Base-by-base conservation (phyloP, 441 rosid genomes). In the Syzygium syzygioides region DNA sequence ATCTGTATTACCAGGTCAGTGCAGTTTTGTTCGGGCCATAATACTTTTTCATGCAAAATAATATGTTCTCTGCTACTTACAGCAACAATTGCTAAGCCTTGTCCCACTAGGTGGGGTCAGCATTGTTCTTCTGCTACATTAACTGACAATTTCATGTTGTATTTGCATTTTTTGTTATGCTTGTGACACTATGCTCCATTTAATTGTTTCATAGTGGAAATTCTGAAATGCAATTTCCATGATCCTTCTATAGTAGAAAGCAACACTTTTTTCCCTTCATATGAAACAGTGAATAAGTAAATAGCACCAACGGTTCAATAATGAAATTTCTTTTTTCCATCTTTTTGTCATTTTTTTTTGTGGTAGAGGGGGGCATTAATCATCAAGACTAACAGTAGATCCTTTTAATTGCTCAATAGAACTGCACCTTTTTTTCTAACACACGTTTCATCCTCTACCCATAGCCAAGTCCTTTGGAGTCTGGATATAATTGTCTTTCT, bases 1-100 rank as follows among this genome's bases (percentile, higher is more conserved):
- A 97, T 92, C 94, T 98, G 45, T 98, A 98, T 91, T 97, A 96
- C 91, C 99, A 98, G 99, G 99, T 98, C 92, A 54, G 89, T 83
- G 52, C 80, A 88, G 62, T 86, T 79, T 85, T 90, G 85, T 13
- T 59, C 1, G 10, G 41, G 86, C 86, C 48, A 20, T 37, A 37
- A 37, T 64, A 10, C 41, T 64, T 9, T 64, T 64, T 30, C 41
- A 64, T 64, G 17, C 76, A 30, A 15, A 30, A 11, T 64, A 10
- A 64, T 30, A 64, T 30, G 18, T 30, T 30, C 76, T 64, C 20
- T 64, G 37, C 76, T 2, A 30, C 37, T 64, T 7, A 15, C 37
- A 17, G 41, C 37, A 30, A 64, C 41, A 64, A 64, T 30, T 64
- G 20, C 41, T 9, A 64, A 64, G 19, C 18, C 37, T 30, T 2